These are phyloP conservation scores for Solanum sejunctum DNA, from an alignment of 257 asterid species.

Conservation along the genomic window DNA sequence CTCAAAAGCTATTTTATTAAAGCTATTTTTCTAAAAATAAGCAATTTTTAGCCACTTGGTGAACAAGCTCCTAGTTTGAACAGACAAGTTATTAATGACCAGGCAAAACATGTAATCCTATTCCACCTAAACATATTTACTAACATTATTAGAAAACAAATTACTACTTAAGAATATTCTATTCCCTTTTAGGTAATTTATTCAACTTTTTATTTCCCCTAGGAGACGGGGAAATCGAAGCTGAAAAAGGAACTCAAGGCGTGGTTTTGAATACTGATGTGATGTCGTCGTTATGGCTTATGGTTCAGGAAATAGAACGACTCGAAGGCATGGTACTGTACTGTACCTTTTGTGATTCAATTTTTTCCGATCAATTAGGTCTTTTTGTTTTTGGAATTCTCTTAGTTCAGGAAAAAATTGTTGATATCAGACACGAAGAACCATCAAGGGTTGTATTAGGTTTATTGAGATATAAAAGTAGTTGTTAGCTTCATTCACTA, in stretches of 20 bases:
- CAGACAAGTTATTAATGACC: background rate
- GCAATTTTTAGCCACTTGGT: background rate
- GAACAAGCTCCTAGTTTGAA: background rate
- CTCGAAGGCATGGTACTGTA: constrained; percentile 21
- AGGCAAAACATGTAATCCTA: background rate
- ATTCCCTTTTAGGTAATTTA: background rate
- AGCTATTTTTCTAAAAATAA: background rate
- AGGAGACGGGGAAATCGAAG: background rate
- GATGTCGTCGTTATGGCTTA: constrained; percentile 17
- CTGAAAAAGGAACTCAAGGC: background rate
- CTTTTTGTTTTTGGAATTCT: background rate
- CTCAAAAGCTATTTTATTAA: background rate
- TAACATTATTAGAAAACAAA: background rate
- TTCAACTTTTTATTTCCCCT: background rate
- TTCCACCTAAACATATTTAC: background rate
- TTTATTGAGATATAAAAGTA: background rate
- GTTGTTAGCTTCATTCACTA: background rate
- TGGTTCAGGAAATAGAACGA: constrained; percentile 17
- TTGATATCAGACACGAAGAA: background rate
- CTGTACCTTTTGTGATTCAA: background rate
- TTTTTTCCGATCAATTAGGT: background rate
- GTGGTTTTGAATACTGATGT: constrained; percentile 1
- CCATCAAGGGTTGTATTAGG: background rate
- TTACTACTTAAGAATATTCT: background rate
- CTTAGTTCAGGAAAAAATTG: background rate